Base-by-base conservation (phyloP, 2,329 filamentous ascomycete species). In the Arachnomyces sp. region DNA sequence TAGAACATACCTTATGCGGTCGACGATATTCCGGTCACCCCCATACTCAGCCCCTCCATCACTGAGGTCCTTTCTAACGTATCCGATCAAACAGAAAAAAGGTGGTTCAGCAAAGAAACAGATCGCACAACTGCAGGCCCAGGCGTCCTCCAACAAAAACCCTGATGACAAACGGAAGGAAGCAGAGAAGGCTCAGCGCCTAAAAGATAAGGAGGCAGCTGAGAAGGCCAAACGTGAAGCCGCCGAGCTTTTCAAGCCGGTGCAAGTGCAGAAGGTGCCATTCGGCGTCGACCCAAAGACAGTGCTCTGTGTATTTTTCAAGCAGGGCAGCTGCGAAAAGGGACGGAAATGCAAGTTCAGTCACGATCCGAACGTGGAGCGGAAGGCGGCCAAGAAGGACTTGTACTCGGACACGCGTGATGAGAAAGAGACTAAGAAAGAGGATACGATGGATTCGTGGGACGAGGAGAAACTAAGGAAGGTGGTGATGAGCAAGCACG, bases 261-360 rank as follows among this genome's bases (percentile, higher is more conserved):
- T 92, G 3, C 90, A 96, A 66, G 75, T 87, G n/a, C 92, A 98
- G 61, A 98, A 96, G 65, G 87, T 96, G 3, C 88, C 92, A 1
- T 96, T 98, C 52, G 92, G 92, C 38, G 92, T 96, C 40, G 92
- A 98, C 56, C 92, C 92, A 12, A 98, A 98, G 75, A 98, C 90
- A 0, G 85, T 98, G 6, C 69, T 98, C 17, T 98, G 92, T 62
- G 83, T 94, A 45, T 98, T 95, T 65, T 95, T 78, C 77, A 96
- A 95, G 66, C 94, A 95, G 67, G 92, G 92, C 28, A 82, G 87
- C 59, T 98, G 92, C 60, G 92, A 98, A 52, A 98, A 98, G 75
- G 92, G 86, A 43, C 86, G 78, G 64, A 95, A 94, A 71, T 98
- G 92, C 77, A 98, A 96, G 69, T 98, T 98, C 68, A 84, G 86